Base-by-base conservation (phyloP, 345 rosid genomes). In the Sonneratia caseolaris region DNA sequence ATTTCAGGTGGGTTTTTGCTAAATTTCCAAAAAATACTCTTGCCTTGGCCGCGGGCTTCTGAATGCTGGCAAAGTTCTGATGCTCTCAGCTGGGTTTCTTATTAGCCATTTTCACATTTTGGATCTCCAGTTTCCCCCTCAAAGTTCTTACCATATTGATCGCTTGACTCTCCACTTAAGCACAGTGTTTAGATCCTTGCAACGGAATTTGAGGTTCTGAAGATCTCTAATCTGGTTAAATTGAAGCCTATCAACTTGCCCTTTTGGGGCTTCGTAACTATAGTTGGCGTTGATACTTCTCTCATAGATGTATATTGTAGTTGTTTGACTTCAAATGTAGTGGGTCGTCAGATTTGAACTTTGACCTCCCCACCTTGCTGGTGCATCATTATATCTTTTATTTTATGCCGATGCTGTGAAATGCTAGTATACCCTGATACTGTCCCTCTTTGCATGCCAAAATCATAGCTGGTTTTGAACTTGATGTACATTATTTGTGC, bases 1-100 rank as follows among this genome's bases (percentile, higher is more conserved):
- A 38, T 38, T 47, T 40, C 49, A 38, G 48, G 21, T 70, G 45
- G 45, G 49, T 70, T 70, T 19, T 37, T 47, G 51, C 8, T 12
- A 42, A 7, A 13, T 67, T 42, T 32, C 24, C 16, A 45, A 68
- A 36, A 6, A 3, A 18, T 5, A 65, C n/a, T 27, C 32, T 1
- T 27, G 32, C 32, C 40, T 19, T 70, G 15, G 53, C 36, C 36
- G 35, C 64, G 68, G 78, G 49, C 62, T 78, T 19, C 53, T 48
- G 38, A 48, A n/a, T 19, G 71, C 53, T 49, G 43, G 62, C 13
- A 40, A n/a, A 53, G 55, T n/a, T 36, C 37, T 16, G 42, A 53
- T 36, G 47, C 61, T 67, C 5, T 68, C 19, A 24, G 19, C 10
- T 47, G 78, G 3, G n/a, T 27, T 18, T 53, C 59, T 19, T 18